These are phyloP conservation scores for Saturnispora besseyi DNA, from an alignment of 805 yeast species.

Conservation along the genomic window DNA sequence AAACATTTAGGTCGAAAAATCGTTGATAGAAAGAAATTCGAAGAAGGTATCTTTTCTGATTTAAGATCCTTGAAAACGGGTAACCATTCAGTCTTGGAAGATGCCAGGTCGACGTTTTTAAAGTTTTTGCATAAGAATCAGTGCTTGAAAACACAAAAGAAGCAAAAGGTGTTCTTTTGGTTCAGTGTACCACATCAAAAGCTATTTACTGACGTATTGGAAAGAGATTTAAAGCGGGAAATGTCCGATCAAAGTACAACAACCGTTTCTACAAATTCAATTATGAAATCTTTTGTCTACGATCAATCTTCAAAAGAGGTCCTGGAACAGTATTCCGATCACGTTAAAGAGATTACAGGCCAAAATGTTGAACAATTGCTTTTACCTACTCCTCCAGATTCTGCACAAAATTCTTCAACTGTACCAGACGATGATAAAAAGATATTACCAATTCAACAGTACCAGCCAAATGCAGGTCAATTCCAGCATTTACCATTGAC, in stretches of 20 bases:
- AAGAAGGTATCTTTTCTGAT: conserved; percentile 93
- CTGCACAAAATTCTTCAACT: background rate
- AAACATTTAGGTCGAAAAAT: conserved; percentile 84
- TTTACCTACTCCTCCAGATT: conserved; percentile 3
- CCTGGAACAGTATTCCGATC: conserved; percentile 41
- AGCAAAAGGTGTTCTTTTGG: conserved; percentile 96
- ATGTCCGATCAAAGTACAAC: conserved; percentile 51
- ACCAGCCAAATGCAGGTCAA: background rate
- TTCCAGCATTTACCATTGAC: conserved; percentile 5
- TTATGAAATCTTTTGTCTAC: conserved; percentile 68
- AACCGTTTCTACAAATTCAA: conserved; percentile 64
- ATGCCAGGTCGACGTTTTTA: conserved; percentile 76
- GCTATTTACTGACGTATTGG: conserved; percentile 86
- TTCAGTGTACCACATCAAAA: conserved; percentile 91
- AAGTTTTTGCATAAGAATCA: conserved; percentile 77
- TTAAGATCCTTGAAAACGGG: conserved; percentile 80
- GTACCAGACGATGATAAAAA: background rate
- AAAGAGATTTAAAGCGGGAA: conserved; percentile 83
- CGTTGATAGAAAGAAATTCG: conserved; percentile 84
- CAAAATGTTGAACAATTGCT: conserved; percentile 8
- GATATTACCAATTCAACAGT: background rate
- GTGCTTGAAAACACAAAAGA: conserved; percentile 89
- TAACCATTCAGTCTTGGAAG: conserved; percentile 77
- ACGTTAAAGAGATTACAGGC: conserved; percentile 14
- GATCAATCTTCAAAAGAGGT: conserved; percentile 41